Evolutionary conservation across 1,284 basidiomycete species (phyloP).

Genomic region (Apiotrichum sp.): DNA sequence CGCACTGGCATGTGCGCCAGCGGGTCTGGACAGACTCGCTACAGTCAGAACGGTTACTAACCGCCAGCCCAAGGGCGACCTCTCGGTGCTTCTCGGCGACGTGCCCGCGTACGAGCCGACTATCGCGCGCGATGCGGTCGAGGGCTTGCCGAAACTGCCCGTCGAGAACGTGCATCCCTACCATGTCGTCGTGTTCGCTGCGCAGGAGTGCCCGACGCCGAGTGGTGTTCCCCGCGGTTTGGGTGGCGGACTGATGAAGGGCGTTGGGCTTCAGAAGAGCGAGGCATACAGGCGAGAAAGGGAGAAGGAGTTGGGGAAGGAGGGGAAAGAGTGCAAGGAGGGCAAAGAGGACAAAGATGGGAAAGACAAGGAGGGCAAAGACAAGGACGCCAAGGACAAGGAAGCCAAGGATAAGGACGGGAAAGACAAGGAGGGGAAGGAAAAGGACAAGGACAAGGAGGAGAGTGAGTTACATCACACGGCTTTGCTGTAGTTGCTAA

Average conservation of each 20-base stretch:
- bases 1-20: no score
- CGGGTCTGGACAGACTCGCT: no score
- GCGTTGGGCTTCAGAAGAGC: slow-evolving; percentile 31
- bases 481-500: background rate
- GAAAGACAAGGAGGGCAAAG: no score
- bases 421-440: no score
- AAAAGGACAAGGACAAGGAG: slow-evolving; percentile 4
- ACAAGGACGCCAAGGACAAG: no score
- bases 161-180: slow-evolving; percentile 48
- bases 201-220: slow-evolving; percentile 48
- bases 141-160: slow-evolving; percentile 25
- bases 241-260: slow-evolving; percentile 45
- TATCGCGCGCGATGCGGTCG: slow-evolving; percentile 4
- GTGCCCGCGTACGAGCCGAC: slow-evolving; percentile 45
- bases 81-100: slow-evolving; percentile 49
- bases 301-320: slow-evolving; percentile 25
- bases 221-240: slow-evolving; percentile 46
- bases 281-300: slow-evolving; percentile 4
- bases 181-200: slow-evolving; percentile 51
- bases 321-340: slow-evolving; percentile 11
- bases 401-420: no score
- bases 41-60: background rate
- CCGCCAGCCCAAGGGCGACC: slow-evolving; percentile 48
- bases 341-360: background rate
- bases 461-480: slow-evolving; percentile 2